Evolutionary conservation across 768 basidiomycete genomes (phyloP).

Genomic region (Tricholoma sp.): DNA sequence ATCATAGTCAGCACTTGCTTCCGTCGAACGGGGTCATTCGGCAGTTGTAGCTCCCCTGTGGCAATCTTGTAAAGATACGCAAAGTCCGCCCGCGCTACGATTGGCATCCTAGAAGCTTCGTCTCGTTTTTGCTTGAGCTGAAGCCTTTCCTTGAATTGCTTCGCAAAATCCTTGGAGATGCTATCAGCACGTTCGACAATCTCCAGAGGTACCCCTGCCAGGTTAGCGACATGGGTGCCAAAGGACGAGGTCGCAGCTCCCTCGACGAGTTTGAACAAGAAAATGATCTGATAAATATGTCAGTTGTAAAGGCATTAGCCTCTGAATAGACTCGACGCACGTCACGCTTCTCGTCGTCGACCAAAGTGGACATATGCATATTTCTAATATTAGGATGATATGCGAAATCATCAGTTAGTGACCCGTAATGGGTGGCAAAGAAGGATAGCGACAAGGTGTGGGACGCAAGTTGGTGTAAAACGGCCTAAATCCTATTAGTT

Average conservation of each 20-base stretch:
- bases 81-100: conserved; percentile 88
- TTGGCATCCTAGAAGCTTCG: conserved; percentile 58
- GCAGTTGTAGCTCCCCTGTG: conserved; percentile 45
- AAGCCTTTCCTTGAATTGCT: conserved; percentile 79
- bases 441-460: conserved; percentile 88
- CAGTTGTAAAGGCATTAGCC: conserved; percentile 3
- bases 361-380: conserved; percentile 94
- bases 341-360: conserved; percentile 89
- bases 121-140: conserved; percentile 55
- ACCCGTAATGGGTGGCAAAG: conserved; percentile 98
- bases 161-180: conserved; percentile 82
- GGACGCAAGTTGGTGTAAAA: conserved; percentile 91
- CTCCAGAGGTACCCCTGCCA: conserved; percentile 83
- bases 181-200: conserved; percentile 88
- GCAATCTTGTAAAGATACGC: conserved; percentile 67
- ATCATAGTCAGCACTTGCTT: conserved; percentile 51
- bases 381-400: conserved; percentile 90
- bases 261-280: conserved; percentile 90
- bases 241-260: conserved; percentile 87
- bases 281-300: conserved; percentile 61
- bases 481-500: conserved; percentile 48
- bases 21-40: conserved; percentile 47
- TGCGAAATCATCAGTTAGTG: conserved; percentile 88
- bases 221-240: conserved; percentile 90
- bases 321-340: conserved; percentile 32